Evolutionary conservation across 2,329 filamentous ascomycete species (phyloP).

Genomic region (Hymenoscyphus salicellus): DNA sequence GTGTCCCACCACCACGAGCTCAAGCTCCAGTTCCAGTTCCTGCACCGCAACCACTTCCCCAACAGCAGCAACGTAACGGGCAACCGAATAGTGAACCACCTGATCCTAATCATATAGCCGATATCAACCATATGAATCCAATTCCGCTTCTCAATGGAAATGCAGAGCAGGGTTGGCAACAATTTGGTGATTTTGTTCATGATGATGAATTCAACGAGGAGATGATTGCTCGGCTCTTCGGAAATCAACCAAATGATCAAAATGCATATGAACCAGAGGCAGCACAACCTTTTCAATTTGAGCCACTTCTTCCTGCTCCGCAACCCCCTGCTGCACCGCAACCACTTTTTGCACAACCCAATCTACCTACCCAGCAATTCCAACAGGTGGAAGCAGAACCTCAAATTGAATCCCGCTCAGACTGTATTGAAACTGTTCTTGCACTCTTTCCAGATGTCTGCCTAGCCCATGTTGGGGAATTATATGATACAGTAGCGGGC

Average conservation of each 20-base stretch:
- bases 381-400: neutral
- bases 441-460: slow-evolving; percentile 48
- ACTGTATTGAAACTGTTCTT: slow-evolving; percentile 38
- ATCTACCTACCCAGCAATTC: neutral
- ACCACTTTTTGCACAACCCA: neutral
- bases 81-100: neutral
- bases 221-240: neutral
- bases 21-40: neutral
- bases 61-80: neutral
- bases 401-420: slow-evolving; percentile 14
- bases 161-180: neutral
- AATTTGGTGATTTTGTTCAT: neutral
- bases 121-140: no score
- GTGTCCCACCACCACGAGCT: neutral
- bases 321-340: neutral
- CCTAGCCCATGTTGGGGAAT: slow-evolving; percentile 39
- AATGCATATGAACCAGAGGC: neutral
- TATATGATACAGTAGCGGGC: slow-evolving; percentile 35
- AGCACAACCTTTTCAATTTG: no score
- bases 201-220: neutral
- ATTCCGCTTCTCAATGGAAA: neutral
- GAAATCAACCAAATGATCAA: neutral
- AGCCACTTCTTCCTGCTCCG: neutral
- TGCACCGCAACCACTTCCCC: neutral
- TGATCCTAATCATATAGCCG: neutral